These are phyloP conservation scores for Suillus hirtellus DNA, from an alignment of 768 basidiomycete genomes.

Conservation along the genomic window DNA sequence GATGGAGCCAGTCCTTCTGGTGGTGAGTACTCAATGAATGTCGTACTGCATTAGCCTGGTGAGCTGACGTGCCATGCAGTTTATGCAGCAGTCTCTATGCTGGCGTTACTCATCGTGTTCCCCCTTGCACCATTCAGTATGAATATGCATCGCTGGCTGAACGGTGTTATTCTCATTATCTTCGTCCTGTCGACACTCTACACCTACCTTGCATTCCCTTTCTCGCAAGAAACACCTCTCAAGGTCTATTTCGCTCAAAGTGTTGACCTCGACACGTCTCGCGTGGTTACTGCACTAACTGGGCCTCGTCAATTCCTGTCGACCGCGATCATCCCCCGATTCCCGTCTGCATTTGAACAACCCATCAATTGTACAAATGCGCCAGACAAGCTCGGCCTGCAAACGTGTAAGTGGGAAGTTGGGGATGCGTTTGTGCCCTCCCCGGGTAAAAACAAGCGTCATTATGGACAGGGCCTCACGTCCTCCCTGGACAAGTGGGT, in stretches of 20 bases:
- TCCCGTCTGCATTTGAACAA: constrained; percentile 51
- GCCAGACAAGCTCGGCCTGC: constrained; percentile 36
- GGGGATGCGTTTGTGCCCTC: constrained; percentile 36
- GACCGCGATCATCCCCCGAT: constrained; percentile 42
- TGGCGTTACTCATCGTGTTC: constrained; percentile 52
- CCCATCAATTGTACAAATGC: constrained; percentile 33
- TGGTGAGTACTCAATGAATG: constrained; percentile 39
- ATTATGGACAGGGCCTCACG: not conserved
- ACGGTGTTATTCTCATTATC: constrained; percentile 36
- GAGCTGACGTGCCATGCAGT: constrained; percentile 38
- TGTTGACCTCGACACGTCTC: constrained; percentile 43
- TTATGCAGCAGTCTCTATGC: constrained; percentile 45
- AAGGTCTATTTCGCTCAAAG: constrained; percentile 73
- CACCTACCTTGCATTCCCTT: constrained; percentile 56
- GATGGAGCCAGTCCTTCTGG: constrained; percentile 56
- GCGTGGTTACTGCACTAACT: constrained; percentile 44
- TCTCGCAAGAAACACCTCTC: constrained; percentile 58
- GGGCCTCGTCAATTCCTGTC: constrained; percentile 46
- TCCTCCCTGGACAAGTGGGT: constrained; percentile 41
- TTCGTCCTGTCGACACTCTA: constrained; percentile 47
- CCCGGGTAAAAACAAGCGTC: constrained; percentile 32
- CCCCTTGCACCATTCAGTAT: constrained; percentile 67
- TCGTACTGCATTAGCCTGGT: not conserved
- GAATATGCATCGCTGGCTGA: constrained; percentile 44
- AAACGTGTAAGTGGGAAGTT: constrained; percentile 51